phyloP scores from a whole-genome alignment of 1,139 yeast genomes.

The Zygosaccharomyces pseudobailii region DNA sequence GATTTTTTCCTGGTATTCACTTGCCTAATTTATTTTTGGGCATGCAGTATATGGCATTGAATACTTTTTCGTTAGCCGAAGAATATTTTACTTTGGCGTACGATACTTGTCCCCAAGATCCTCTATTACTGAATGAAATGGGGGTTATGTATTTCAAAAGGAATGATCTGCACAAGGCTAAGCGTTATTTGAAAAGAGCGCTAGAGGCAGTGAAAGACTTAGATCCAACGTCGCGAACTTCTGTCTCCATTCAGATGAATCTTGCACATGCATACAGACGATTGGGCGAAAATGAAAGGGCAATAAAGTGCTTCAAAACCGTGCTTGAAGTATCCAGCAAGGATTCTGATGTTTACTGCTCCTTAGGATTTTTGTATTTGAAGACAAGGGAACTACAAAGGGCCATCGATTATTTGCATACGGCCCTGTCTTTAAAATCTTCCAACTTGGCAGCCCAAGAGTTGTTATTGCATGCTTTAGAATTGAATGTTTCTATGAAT shows the following conservation, averaged over 20 bases:
- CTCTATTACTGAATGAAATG: conserved; percentile 79
- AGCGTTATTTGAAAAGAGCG: conserved; percentile 67
- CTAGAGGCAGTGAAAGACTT: conserved; percentile 61
- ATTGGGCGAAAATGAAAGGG: conserved; percentile 55
- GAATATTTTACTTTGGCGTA: conserved; percentile 78
- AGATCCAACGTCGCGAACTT: conserved; percentile 75
- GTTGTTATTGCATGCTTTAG: conserved; percentile 73
- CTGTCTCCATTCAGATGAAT: conserved; percentile 84
- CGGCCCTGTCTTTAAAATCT: conserved; percentile 74
- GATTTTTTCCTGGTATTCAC: conserved; percentile 92
- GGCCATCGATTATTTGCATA: conserved; percentile 75
- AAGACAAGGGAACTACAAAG: conserved; percentile 58
- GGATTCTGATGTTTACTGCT: conserved; percentile 73
- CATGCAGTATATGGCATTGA: conserved; percentile 91
- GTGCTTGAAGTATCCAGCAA: conserved; percentile 66
- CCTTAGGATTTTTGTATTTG: conserved; percentile 78
- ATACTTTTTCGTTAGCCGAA: conserved; percentile 74
- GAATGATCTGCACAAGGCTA: conserved; percentile 64
- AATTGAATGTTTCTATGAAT: conserved; percentile 45
- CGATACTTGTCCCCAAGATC: conserved; percentile 78
- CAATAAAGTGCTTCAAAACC: conserved; percentile 70
- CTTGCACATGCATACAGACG: conserved; percentile 87
- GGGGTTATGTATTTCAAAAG: conserved; percentile 88
- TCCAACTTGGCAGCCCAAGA: conserved; percentile 84
- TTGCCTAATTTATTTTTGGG: conserved; percentile 87